Evolutionary conservation across 176 grass and related monocot genomes (phyloP).

Genomic region (Hyparrhenia diplandra): DNA sequence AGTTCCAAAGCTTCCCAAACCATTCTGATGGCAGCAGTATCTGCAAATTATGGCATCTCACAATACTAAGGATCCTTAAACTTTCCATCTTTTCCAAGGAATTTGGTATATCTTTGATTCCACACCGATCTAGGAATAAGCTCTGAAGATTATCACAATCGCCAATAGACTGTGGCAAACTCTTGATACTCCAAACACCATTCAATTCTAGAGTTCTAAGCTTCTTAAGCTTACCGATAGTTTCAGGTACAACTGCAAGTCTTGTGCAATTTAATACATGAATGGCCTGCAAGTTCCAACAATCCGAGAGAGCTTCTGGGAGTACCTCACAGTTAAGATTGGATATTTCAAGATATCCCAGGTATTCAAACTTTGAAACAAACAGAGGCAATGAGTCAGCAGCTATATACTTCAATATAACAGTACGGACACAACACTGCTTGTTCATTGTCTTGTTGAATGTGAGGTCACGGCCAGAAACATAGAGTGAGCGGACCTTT

Average conservation of each 20-base stretch:
- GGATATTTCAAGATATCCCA: conserved; percentile 19
- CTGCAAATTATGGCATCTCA: neutral
- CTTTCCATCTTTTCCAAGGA: neutral
- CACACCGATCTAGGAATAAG: neutral
- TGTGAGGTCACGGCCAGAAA: neutral
- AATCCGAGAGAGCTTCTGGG: neutral
- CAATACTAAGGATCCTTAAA: neutral
- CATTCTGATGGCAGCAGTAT: neutral
- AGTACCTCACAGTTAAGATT: neutral
- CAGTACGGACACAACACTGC: neutral
- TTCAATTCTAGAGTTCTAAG: conserved; percentile 2
- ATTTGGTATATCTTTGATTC: neutral
- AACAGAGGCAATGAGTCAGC: too few relatives aligned
- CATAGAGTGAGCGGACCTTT: neutral
- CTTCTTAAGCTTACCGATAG: conserved; percentile 13
- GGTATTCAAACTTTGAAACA: neutral
- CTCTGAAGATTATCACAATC: neutral
- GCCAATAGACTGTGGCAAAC: conserved; percentile 8
- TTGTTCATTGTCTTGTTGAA: neutral
- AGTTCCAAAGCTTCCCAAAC: neutral
- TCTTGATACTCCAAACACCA: neutral
- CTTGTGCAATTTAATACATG: neutral
- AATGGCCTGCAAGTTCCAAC: conserved; percentile 10
- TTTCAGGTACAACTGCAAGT: neutral
- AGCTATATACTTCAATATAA: neutral